These are phyloP conservation scores for Eucalyptus guilfoylei DNA, from an alignment of 345 rosid species.

Conservation along the genomic window DNA sequence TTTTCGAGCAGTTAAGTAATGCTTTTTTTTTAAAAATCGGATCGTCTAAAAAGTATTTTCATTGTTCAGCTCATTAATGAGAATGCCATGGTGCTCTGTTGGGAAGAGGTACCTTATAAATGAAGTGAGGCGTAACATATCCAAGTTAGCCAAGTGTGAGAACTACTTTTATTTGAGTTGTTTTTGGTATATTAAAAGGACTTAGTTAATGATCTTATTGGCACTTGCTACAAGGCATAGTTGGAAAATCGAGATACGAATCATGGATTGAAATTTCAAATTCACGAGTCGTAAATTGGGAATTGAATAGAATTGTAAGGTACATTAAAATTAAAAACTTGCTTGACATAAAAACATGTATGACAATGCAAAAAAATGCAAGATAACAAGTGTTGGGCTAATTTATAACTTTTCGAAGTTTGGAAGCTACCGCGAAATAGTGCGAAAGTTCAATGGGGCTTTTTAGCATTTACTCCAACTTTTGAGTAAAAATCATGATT, in stretches of 20 bases:
- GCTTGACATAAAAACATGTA: background rate
- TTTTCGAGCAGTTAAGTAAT: background rate
- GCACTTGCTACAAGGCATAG: background rate
- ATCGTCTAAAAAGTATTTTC: background rate
- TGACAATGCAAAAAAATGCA: background rate
- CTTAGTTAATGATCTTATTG: background rate
- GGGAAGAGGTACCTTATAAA: background rate
- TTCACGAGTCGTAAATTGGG: background rate
- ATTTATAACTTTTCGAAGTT: background rate
- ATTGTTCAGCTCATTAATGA: background rate
- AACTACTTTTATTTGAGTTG: background rate
- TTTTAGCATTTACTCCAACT: background rate
- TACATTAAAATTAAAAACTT: background rate
- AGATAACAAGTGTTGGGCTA: background rate
- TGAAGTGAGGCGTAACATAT: background rate
- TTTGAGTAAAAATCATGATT: background rate
- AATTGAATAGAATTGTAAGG: background rate
- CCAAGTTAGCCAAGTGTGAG: background rate
- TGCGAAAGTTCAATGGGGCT: background rate
- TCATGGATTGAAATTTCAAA: background rate
- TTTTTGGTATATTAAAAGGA: background rate
- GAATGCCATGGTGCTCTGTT: background rate
- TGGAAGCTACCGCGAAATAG: background rate
- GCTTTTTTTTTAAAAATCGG: background rate
- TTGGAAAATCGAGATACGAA: background rate